Evolutionary conservation across 371 early-diverging fungal genomes (phyloP).

Genomic region (Blyttiomyces sp.): DNA sequence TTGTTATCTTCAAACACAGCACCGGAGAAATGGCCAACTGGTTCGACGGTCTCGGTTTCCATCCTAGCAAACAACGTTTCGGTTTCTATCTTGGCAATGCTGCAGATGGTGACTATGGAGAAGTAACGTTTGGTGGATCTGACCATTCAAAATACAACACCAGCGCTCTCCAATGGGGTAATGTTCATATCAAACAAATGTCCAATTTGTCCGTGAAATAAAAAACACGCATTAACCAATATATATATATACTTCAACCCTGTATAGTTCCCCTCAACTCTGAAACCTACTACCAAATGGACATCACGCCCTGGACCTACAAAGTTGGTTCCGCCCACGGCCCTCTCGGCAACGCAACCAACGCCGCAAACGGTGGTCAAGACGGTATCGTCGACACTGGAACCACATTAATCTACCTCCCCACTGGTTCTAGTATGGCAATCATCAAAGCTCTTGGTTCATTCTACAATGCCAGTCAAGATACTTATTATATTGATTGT

Average conservation of each 20-base stretch:
- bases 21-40: constrained; percentile 1
- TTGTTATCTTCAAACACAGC: too few species aligned
- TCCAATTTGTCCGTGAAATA: not conserved
- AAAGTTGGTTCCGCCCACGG: not conserved
- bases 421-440: not conserved
- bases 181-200: not conserved
- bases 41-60: constrained; percentile 13
- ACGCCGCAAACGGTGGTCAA: not conserved
- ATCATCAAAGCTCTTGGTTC: not conserved
- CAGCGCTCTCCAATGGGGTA: not conserved
- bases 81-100: constrained; percentile 18
- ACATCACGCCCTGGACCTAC: not conserved
- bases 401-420: not conserved
- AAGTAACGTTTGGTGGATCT: constrained; percentile 23
- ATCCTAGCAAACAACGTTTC: constrained; percentile 4
- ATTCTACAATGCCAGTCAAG: not conserved
- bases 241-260: too few species aligned
- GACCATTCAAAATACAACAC: constrained; percentile 3
- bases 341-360: not conserved
- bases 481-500: not conserved
- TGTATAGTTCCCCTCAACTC: not conserved
- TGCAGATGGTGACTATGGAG: constrained; percentile 23
- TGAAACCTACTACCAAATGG: not conserved
- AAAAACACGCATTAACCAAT: too few species aligned
- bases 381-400: not conserved